phyloP scores from a whole-genome alignment of 2,329 filamentous ascomycete species.

The Cadophora malorum region DNA sequence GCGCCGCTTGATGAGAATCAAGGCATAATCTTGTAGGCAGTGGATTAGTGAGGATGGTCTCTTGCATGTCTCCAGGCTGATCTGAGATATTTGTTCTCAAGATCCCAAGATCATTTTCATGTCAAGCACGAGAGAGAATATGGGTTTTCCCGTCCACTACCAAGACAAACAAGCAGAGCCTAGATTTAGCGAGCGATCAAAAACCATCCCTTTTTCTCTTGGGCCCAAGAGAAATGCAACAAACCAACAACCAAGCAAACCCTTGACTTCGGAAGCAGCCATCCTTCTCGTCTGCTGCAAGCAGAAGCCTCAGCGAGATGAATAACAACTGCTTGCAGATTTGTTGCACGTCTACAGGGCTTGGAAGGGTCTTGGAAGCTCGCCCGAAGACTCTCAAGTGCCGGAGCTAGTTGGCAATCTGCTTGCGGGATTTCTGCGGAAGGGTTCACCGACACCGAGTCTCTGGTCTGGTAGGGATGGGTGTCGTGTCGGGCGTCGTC shows the following conservation, averaged over 20 bases:
- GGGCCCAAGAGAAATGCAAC: conserved; percentile 9
- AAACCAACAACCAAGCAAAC: not conserved
- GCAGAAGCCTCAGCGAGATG: not conserved
- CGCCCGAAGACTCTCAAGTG: conserved; percentile 1
- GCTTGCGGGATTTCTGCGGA: not conserved
- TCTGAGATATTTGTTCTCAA: not conserved
- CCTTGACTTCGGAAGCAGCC: conserved; percentile 10
- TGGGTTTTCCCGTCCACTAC: conserved; percentile 12
- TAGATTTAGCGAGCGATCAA: conserved; percentile 3
- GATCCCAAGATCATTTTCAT: not conserved
- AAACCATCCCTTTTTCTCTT: conserved; percentile 9
- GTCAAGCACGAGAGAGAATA: not conserved
- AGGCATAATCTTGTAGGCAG: not conserved
- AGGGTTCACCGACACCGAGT: not conserved
- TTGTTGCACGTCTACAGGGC: conserved; percentile 2
- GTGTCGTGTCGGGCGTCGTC: conserved; percentile 13
- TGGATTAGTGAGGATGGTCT: not conserved
- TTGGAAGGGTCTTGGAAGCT: conserved; percentile 14
- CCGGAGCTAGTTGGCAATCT: not conserved
- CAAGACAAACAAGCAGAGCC: conserved; percentile 11
- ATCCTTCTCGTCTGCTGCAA: not conserved
- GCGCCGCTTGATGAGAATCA: not conserved
- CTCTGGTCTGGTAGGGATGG: not conserved
- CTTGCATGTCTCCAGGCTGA: not conserved
- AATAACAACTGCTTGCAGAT: not conserved